A percentile compares a stretch with the other conserved stretches of the same genome.
These are phyloP conservation scores for Erysimum cheiri DNA, from an alignment of 441 rosid genomes.

Conservation along the genomic window DNA sequence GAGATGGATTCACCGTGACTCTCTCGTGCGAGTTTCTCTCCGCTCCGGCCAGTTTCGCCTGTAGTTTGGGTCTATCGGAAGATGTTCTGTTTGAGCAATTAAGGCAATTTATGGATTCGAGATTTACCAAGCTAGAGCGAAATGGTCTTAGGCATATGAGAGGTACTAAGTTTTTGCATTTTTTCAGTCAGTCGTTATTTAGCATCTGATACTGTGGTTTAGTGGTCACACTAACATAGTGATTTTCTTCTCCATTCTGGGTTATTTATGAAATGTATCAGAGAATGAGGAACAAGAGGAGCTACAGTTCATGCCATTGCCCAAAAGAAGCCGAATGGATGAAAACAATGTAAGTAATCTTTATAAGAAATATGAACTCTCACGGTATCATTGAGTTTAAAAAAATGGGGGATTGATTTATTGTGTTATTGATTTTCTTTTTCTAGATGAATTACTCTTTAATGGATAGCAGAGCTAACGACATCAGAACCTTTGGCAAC, in stretches of 20 bases:
- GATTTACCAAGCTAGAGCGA: slow-evolving; percentile 55
- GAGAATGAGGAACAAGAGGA: slow-evolving; percentile 22
- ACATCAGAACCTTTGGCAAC: slow-evolving; percentile 28
- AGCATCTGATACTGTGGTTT: not conserved
- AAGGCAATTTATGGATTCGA: slow-evolving; percentile 27
- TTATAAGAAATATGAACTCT: slow-evolving; percentile 39
- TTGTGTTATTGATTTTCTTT: not conserved
- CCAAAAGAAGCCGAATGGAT: slow-evolving; percentile 49
- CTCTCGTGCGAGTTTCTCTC: slow-evolving; percentile 52
- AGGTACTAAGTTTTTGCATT: slow-evolving; percentile 40
- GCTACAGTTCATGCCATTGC: slow-evolving; percentile 35
- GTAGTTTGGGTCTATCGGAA: slow-evolving; percentile 40
- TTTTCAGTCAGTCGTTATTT: slow-evolving; percentile 45
- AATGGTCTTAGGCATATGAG: slow-evolving; percentile 23
- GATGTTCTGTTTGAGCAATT: slow-evolving; percentile 27
- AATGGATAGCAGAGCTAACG: slow-evolving; percentile 38
- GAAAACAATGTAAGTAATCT: slow-evolving; percentile 50
- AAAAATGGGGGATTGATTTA: slow-evolving; percentile 10
- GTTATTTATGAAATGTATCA: not conserved
- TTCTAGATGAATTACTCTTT: slow-evolving; percentile 50
- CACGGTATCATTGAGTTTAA: slow-evolving; percentile 22
- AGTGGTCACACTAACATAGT: slow-evolving; percentile 7
- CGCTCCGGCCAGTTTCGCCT: slow-evolving; percentile 45
- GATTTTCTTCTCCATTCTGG: slow-evolving; percentile 10
- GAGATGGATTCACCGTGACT: slow-evolving; percentile 46